Conservation (phyloP, 2,329 filamentous ascomycete genomes). For the Keithomyces neogunnii region DNA sequence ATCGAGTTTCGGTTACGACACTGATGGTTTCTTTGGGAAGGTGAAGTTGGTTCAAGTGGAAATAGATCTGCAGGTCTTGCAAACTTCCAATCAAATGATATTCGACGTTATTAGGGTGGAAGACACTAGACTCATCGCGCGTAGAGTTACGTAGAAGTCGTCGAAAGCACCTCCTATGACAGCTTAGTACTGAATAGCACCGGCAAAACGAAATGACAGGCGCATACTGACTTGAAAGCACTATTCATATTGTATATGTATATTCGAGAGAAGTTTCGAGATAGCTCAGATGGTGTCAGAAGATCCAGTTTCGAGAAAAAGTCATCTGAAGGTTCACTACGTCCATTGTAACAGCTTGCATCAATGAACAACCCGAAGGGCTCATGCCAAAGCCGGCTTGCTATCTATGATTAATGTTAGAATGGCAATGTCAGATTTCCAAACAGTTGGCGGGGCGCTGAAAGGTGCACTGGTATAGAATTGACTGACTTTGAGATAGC, state of each 20-base stretch:
- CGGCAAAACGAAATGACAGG: not conserved
- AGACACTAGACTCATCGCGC: conserved; percentile 50
- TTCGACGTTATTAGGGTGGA: conserved; percentile 57
- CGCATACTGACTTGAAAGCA: conserved; percentile 44
- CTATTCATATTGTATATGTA: conserved; percentile 71
- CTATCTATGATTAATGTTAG: conserved; percentile 38
- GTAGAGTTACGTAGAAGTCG: conserved; percentile 53
- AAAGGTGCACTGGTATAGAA: not conserved
- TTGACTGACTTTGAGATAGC: conserved; percentile 51
- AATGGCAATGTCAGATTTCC: not conserved
- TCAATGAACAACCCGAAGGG: conserved; percentile 61
- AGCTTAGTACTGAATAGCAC: not conserved
- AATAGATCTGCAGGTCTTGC: conserved; percentile 57
- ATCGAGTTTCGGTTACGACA: conserved; percentile 57
- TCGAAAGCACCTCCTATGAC: conserved; percentile 49
- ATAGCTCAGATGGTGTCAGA: conserved; percentile 53
- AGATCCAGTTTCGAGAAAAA: conserved; percentile 55
- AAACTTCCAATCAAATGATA: conserved; percentile 59
- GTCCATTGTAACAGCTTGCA: conserved; percentile 62
- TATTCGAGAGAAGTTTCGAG: conserved; percentile 48
- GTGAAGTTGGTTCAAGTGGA: conserved; percentile 57
- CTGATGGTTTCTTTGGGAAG: conserved; percentile 63
- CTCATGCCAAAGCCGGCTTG: conserved; percentile 61
- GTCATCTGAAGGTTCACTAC: conserved; percentile 57
- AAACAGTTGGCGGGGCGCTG: too few relatives aligned